Conservation (phyloP, 306 rosid species). For the Prunus armeniaca region DNA sequence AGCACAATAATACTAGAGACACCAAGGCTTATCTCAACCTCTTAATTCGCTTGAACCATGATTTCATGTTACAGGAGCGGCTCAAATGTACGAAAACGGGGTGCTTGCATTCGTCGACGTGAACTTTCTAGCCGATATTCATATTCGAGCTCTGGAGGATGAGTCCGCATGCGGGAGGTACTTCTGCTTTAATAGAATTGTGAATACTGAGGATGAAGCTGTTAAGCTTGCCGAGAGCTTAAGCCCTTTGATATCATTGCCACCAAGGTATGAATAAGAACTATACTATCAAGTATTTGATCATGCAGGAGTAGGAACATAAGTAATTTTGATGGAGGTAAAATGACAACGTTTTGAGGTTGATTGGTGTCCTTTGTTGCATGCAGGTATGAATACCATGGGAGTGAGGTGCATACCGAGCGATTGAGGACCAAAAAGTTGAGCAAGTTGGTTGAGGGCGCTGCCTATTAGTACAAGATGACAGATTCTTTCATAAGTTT, state of each 20-base stretch:
- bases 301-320: no score
- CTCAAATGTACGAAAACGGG: slow-evolving; percentile 54
- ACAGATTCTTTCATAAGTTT: no score
- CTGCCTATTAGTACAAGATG: background rate
- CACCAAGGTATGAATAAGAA: slow-evolving; percentile 23
- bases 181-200: slow-evolving; percentile 36
- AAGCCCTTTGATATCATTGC: slow-evolving; percentile 45
- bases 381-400: slow-evolving; percentile 34
- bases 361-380: background rate
- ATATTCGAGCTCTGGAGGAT: slow-evolving; percentile 46
- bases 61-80: slow-evolving; percentile 28
- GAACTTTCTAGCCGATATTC: slow-evolving; percentile 29
- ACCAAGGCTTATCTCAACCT: background rate
- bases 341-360: background rate
- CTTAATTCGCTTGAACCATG: no score
- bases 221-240: slow-evolving; percentile 35
- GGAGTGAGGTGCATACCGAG: slow-evolving; percentile 31
- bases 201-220: slow-evolving; percentile 38
- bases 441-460: slow-evolving; percentile 24
- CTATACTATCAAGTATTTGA: no score
- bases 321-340: background rate
- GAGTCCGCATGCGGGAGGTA: slow-evolving; percentile 41
- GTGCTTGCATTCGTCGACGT: slow-evolving; percentile 36
- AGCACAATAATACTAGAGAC: background rate
- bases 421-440: slow-evolving; percentile 28